phyloP scores from a whole-genome alignment of 1,139 yeast species.

The Geotrichum macrosporum region DNA sequence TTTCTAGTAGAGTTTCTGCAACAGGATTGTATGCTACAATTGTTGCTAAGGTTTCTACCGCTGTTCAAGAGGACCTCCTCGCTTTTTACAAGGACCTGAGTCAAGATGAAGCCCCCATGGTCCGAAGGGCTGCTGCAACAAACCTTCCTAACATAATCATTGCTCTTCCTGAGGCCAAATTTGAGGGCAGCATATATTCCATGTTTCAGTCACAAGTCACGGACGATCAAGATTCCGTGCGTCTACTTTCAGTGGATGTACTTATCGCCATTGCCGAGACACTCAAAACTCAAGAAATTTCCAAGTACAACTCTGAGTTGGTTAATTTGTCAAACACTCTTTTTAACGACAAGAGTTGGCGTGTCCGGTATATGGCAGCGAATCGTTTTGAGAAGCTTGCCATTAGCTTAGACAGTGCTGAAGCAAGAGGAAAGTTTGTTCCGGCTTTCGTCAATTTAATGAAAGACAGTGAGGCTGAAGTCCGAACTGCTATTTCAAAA shows the following conservation, averaged over 20 bases:
- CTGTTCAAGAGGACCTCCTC: slow-evolving; percentile 48
- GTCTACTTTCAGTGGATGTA: slow-evolving; percentile 82
- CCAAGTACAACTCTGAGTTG: slow-evolving; percentile 34
- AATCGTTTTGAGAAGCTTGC: slow-evolving; percentile 81
- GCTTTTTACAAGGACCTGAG: slow-evolving; percentile 65
- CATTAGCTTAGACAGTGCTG: slow-evolving; percentile 53
- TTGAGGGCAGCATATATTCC: slow-evolving; percentile 48
- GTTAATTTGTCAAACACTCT: slow-evolving; percentile 51
- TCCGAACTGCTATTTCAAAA: slow-evolving; percentile 87
- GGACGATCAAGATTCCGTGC: slow-evolving; percentile 94
- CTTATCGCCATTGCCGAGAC: slow-evolving; percentile 51
- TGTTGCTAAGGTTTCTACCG: slow-evolving; percentile 55
- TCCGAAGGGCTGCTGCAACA: slow-evolving; percentile 88
- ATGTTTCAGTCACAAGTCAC: slow-evolving; percentile 77
- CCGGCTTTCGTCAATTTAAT: slow-evolving; percentile 70
- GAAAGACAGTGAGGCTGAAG: slow-evolving; percentile 95
- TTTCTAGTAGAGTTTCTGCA: slow-evolving; percentile 85
- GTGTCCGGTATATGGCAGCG: slow-evolving; percentile 96
- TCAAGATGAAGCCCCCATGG: slow-evolving; percentile 97
- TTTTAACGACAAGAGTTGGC: slow-evolving; percentile 91
- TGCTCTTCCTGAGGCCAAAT: slow-evolving; percentile 44
- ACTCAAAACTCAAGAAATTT: slow-evolving; percentile 32
- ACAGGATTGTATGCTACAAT: slow-evolving; percentile 82
- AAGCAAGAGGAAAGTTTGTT: slow-evolving; percentile 53
- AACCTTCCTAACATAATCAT: slow-evolving; percentile 71